Base-by-base conservation (phyloP, 2,329 filamentous ascomycete species). In the Amylocarpus encephaloides region DNA sequence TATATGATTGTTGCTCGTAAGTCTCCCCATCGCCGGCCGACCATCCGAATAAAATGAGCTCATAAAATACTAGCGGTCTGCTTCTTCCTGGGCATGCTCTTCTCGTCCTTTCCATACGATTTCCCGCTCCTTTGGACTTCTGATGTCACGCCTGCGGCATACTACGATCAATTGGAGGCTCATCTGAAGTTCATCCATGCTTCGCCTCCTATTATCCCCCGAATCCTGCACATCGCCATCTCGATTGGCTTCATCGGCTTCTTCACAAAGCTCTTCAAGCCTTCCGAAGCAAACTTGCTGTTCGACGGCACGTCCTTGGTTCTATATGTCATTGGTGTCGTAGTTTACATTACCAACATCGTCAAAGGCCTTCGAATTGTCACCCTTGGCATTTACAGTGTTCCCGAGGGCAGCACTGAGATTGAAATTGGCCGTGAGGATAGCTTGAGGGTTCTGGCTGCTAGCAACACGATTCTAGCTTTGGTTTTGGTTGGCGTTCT, bases 31-130 rank as follows among this genome's bases (percentile, higher is more conserved):
- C 41, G 48, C 46, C 47, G 36, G 44, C 36, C 47, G 36, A 36
- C 36, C 18, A 33, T 44, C 47, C 33, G 44, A 48, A 40, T 52
- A 54, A 46, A 46, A 26, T 36, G 34, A 52, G 53, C 52, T 57
- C 40, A 59, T 48, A 43, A 44, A 36, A 48, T 29, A 34, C 53
- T 62, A 91, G 86, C 86, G 57, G 90, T 87, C 59, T 95, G 88
- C 70, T 98, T 98, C 80, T 95, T 97, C 80, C 86, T 98, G 58
- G 93, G 93, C 62, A 90, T 97, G 69, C 85, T 98, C 70, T 98
- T 97, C 79, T 90, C 90, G 62, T 83, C 85, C 56, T 94, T 97
- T 71, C 91, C 93, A 54, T 98, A 97, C 76, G 93, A 94, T 76
- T 93, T 89, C 73, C 86, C 88, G 53, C 83, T 93, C 56, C 85